phyloP scores from a whole-genome alignment of 768 basidiomycete species.

The Rhodosporidiobolus sp. region DNA sequence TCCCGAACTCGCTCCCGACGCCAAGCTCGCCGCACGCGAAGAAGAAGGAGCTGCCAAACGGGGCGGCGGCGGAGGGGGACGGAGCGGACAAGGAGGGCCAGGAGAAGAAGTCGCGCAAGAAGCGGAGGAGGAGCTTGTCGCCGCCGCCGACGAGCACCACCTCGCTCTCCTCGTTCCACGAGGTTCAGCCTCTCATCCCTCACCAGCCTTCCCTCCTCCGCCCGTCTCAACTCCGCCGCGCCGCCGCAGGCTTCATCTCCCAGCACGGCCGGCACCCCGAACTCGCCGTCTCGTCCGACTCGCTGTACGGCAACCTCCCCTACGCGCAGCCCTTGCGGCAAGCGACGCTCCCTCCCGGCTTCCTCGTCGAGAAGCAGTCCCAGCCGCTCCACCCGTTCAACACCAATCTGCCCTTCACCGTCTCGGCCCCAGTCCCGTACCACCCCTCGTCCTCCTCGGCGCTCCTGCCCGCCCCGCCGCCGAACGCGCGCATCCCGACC shows the following conservation, averaged over 20 bases:
- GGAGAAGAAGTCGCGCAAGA: constrained; percentile 4
- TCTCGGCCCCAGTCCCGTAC: constrained; percentile 28
- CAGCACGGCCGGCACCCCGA: constrained; percentile 29
- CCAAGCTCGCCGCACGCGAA: constrained; percentile 13
- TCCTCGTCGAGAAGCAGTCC: constrained; percentile 22
- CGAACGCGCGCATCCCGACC: constrained; percentile 24
- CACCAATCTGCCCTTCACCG: constrained; percentile 32
- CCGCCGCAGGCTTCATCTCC: constrained; percentile 24
- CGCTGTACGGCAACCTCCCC: constrained; percentile 33
- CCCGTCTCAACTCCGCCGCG: constrained; percentile 14
- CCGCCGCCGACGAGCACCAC: constrained; percentile 18
- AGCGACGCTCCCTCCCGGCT: constrained; percentile 29
- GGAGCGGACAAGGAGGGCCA: neutral
- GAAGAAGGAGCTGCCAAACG: neutral
- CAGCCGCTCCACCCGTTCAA: constrained; percentile 32
- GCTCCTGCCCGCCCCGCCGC: constrained; percentile 17
- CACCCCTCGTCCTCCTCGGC: constrained; percentile 6
- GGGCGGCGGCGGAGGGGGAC: neutral
- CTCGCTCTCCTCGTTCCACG: constrained; percentile 14
- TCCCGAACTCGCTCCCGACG: constrained; percentile 27
- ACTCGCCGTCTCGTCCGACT: constrained; percentile 30
- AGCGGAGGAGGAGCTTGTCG: constrained; percentile 19
- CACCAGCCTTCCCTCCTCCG: constrained; percentile 14
- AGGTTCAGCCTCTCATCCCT: constrained; percentile 17
- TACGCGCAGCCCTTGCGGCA: constrained; percentile 21